Base-by-base conservation (phyloP, 2,329 filamentous ascomycete genomes). In the Aureobasidium zeae region DNA sequence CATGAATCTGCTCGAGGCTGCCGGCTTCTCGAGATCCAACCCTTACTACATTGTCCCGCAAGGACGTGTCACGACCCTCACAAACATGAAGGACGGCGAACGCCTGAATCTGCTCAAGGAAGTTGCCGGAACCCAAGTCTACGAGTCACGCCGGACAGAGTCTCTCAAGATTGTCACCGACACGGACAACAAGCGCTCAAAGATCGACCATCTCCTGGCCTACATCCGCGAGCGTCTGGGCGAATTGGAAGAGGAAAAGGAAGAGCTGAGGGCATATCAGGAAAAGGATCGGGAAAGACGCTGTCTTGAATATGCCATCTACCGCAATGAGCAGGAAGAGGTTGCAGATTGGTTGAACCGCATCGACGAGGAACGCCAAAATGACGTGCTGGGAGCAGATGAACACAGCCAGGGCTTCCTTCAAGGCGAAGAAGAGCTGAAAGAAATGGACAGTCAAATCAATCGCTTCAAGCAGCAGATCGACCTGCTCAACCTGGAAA, bases 21-120 rank as follows among this genome's bases (percentile, higher is more conserved):
- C 91, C 11, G 91, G 91, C 15, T 96, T 98, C 64, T 96, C 89
- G 49, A 80, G 87, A 52, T 94, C 88, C 46, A 98, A 98, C 61
- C 91, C 91, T 19, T 98, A 96, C 71, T 98, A 98, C 63, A 98
- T 98, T 55, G 93, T 98, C 2, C 91, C 93, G 0, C 91, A 98
- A 63, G 91, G 91, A 43, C 86, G 91, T 58, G 88, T 98, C 48
- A 96, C 91, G 0, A 82, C 86, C 17, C 72, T 98, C 58, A 98
- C 91, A 32, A 98, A 96, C 62, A 98, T 98, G 91, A 95, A 95
- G 64, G 91, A 98, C 62, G 79, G 81, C 1, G 88, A 95, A 61
- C 78, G 91, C 41, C 67, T 98, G 50, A 88, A 83, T 53, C 70
- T 98, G 48, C 68, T 98, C 49, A 98, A 98, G 64, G 91, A 96